Percentiles rank a stretch among this genome's conserved stretches.
phyloP scores from a whole-genome alignment of 306 rosid species.

The Medicago arabica region DNA sequence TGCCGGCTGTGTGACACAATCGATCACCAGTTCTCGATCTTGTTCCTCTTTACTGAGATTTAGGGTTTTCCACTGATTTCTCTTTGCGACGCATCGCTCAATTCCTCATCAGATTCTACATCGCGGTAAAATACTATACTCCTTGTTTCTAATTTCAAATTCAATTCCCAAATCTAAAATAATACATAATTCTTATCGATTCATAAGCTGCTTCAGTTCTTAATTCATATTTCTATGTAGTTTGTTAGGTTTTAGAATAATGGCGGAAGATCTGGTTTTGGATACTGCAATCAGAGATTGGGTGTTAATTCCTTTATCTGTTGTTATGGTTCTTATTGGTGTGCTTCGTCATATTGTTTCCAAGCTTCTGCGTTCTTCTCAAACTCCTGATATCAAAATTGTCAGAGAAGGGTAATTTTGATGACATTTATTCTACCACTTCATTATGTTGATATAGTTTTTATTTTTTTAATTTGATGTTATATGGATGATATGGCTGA shows the following conservation, averaged over 20 bases:
- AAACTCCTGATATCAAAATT: constrained; percentile 86
- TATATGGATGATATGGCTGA: constrained; percentile 22
- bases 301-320: constrained; percentile 97
- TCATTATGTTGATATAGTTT: constrained; percentile 8
- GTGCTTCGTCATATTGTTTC: constrained; percentile 94
- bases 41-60: constrained; percentile 5
- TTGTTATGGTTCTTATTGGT: constrained; percentile 98
- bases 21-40: constrained; percentile 3
- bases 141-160: too few relatives aligned
- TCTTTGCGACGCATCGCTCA: too few relatives aligned
- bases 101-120: too few relatives aligned
- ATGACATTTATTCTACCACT: neutral
- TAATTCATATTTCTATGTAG: neutral
- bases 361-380: constrained; percentile 89
- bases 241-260: constrained; percentile 39
- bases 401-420: constrained; percentile 81
- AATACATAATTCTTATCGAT: too few relatives aligned
- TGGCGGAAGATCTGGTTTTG: constrained; percentile 98
- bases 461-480: constrained; percentile 13
- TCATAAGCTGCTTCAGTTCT: neutral
- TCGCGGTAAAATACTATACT: too few relatives aligned
- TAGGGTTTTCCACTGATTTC: constrained; percentile 1
- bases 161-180: too few relatives aligned
- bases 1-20: constrained; percentile 5
- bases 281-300: constrained; percentile 99